Base-by-base conservation (phyloP, 257 asterid genomes). In the Osmanthus fragrans region DNA sequence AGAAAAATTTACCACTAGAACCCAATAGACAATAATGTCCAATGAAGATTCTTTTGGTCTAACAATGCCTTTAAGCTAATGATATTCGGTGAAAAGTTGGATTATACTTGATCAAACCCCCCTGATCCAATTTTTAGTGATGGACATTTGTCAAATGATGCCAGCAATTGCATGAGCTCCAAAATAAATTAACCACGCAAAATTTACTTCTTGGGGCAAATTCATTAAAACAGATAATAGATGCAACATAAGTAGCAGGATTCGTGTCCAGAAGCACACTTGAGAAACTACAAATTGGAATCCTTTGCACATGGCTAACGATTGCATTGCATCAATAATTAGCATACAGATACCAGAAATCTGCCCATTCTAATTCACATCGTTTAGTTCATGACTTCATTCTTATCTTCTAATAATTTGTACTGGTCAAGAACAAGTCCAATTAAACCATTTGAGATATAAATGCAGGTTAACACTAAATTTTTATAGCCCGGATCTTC, bases 261-360 rank as follows among this genome's bases (percentile, higher is more conserved):
- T 25, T 25, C 27, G 27, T 25, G 27, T 25, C 27, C 27, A 25
- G 27, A 25, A 25, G 27, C 51, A 19, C 63, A 77, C 23, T 30
- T 8, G 70, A 66, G 36, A 60, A 67, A 68, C 36, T 3, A 27
- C 25, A 58, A 42, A 23, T 25, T 42, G 23, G 27, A 49, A 71
- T 30, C 25, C 32, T 67, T 19, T 30, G 23, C 30, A 47, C 71
- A 71, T 16, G 25, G 65, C 5, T 32, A 54, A 80, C 80, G 66
- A 80, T 58, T 76, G 65, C 85, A 83, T 81, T 81, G 77, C 81
- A 65, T 73, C 76, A 80, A 19, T 60, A 27, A 33, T 45, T 30
- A 77, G 19, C 76, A 75, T 37, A 65, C 69, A 78, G 71, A 56
- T 32, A 68, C 25, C 36, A 77, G 65, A 73, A 76, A 82, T 72